Base-by-base conservation (phyloP, 2,329 filamentous ascomycete species). In the Lecanoromycetidae sp. region DNA sequence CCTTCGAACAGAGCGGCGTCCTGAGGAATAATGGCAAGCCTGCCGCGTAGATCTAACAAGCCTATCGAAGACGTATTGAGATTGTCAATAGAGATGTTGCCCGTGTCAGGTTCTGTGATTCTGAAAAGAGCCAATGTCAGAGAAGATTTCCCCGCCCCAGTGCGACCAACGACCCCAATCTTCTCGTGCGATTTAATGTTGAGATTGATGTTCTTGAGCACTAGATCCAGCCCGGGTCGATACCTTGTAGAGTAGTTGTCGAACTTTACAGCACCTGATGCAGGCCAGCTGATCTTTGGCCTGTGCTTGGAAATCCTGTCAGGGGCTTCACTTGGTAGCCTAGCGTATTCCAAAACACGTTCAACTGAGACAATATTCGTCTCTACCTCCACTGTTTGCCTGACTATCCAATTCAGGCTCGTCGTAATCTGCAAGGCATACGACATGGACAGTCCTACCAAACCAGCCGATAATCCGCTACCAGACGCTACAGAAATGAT, bases 331-430 rank as follows among this genome's bases (percentile, higher is more conserved):
- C 84, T 91, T 22, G 90, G 88, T 53, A 98, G 75, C 42, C 77
- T 76, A 49, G 90, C 86, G 67, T 98, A 98, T 66, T 98, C 93
- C 41, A 98, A 79, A 39, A 98, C 88, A 60, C 91, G 84, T 73
- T 98, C 91, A 30, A 98, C 91, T 8, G 90, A 94, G 37, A 98
- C 90, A 60, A 98, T 98, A 66, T 98, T 98, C n/a, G 90, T 96
- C 72, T 98, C 93, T n/a, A 98, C 91, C 66, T 98, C 93, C 27
- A 98, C 91, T 0, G 88, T 95, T 67, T 98, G 91, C 50, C 93
- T 80, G 43, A 98, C 91, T 60, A 98, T 95, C 91, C 91, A 98
- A 71, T 96, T 98, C 59, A 98, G 76, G 29, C 88, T 94, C 56
- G 90, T 85, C 1, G 91, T 98, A 60, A 98, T 96, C 68, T 95